phyloP scores from a whole-genome alignment of 306 rosid genomes.

The Dicorynia guianensis region DNA sequence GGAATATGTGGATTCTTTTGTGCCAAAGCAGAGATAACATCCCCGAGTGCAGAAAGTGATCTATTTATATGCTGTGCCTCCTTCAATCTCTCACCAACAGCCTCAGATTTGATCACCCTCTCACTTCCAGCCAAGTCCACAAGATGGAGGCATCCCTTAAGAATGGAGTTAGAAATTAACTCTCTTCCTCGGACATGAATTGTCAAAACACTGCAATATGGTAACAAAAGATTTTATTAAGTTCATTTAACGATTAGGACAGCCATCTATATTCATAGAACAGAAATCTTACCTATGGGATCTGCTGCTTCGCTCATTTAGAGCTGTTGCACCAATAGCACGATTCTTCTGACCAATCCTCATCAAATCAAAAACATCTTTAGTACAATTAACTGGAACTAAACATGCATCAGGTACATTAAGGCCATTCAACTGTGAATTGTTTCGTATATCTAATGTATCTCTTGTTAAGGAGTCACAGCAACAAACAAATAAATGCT shows the following conservation, averaged over 20 bases:
- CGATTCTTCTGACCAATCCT: constrained; percentile 89
- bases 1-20: constrained; percentile 92
- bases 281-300: constrained; percentile 75
- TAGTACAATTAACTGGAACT: constrained; percentile 86
- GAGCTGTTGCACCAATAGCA: constrained; percentile 94
- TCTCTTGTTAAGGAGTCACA: constrained; percentile 61
- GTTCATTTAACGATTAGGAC: constrained; percentile 13
- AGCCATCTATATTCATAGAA: constrained; percentile 14
- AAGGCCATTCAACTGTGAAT: constrained; percentile 92
- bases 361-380: constrained; percentile 91
- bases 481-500: constrained; percentile 11
- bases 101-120: constrained; percentile 97
- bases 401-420: constrained; percentile 96
- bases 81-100: constrained; percentile 92
- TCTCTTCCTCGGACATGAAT: constrained; percentile 91
- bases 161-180: constrained; percentile 68
- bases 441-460: constrained; percentile 94
- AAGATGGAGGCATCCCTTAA: constrained; percentile 92
- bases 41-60: constrained; percentile 98
- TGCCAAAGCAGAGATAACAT: constrained; percentile 95
- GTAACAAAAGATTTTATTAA: constrained; percentile 23
- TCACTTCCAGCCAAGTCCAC: constrained; percentile 99
- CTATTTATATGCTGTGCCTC: constrained; percentile 95
- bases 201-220: constrained; percentile 79
- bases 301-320: constrained; percentile 94